A percentile compares a stretch with the other conserved stretches of the same genome.
phyloP scores from a whole-genome alignment of 2,329 filamentous ascomycete genomes.

The Macroventuria anomochaeta region DNA sequence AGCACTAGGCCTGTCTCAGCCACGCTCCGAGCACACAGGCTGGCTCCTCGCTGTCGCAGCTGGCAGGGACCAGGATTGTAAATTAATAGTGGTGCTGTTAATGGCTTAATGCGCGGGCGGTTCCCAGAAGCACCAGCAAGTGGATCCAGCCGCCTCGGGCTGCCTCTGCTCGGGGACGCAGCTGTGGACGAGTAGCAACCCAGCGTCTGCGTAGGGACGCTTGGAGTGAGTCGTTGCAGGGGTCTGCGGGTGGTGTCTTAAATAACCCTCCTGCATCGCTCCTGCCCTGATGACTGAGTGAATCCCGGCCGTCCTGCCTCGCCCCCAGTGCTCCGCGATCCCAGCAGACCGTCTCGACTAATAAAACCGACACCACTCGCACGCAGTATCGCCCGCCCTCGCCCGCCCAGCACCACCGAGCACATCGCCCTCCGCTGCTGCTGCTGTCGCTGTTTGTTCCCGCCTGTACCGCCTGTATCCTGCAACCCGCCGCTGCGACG shows the following conservation, averaged over 20 bases:
- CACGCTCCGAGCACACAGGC: slow-evolving; percentile 24
- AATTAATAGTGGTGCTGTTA: slow-evolving; percentile 31
- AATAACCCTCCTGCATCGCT: slow-evolving; percentile 35
- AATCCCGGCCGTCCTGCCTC: slow-evolving; percentile 26
- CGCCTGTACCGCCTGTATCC: not conserved
- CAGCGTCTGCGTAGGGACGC: slow-evolving; percentile 27
- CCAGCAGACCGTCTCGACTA: slow-evolving; percentile 29
- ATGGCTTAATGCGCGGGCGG: slow-evolving; percentile 29
- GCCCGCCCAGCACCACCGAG: not conserved
- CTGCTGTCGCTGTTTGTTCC: not conserved
- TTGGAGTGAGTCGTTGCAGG: slow-evolving; percentile 22
- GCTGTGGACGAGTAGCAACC: slow-evolving; percentile 20
- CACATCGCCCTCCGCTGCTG: not conserved
- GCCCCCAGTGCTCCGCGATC: slow-evolving; percentile 15
- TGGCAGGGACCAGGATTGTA: slow-evolving; percentile 27
- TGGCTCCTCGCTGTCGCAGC: slow-evolving; percentile 11
- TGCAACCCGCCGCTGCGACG: not conserved
- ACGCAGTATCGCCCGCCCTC: not conserved
- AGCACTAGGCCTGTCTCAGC: slow-evolving; percentile 16
- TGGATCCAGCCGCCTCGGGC: slow-evolving; percentile 28
- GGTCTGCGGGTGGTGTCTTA: slow-evolving; percentile 28
- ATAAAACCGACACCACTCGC: slow-evolving; percentile 32
- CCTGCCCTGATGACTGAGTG: slow-evolving; percentile 28
- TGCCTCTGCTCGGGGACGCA: slow-evolving; percentile 21
- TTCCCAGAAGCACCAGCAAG: slow-evolving; percentile 28